A percentile compares a stretch with the other conserved stretches of the same genome.
These are phyloP conservation scores for Salvia splendens DNA, from an alignment of 257 asterid genomes.

Conservation along the genomic window DNA sequence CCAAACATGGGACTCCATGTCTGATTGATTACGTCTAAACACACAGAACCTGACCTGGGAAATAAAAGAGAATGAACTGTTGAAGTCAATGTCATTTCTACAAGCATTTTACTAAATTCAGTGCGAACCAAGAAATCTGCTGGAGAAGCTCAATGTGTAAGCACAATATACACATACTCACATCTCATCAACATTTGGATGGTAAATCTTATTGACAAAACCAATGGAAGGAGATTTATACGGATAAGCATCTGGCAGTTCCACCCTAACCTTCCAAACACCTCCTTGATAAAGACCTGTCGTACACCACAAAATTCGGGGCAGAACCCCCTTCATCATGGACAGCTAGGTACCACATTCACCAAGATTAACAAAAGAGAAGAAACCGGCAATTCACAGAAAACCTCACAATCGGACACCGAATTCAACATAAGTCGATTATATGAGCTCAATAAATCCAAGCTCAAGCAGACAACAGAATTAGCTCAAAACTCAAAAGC, in stretches of 20 bases:
- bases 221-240: slow-evolving; percentile 91
- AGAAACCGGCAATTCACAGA: not conserved
- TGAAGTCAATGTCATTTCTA: not conserved
- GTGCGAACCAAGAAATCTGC: not conserved
- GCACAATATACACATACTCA: slow-evolving; percentile 43
- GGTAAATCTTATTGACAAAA: slow-evolving; percentile 81
- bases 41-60: slow-evolving; percentile 90
- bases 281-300: slow-evolving; percentile 92
- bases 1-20: slow-evolving; percentile 99
- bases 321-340: slow-evolving; percentile 9
- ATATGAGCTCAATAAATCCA: slow-evolving; percentile 21
- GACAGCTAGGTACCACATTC: slow-evolving; percentile 24
- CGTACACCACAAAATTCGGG: slow-evolving; percentile 32
- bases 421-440: not conserved
- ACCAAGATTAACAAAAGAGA: not conserved
- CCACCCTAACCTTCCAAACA: slow-evolving; percentile 83
- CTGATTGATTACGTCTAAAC: slow-evolving; percentile 92
- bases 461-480: not conserved
- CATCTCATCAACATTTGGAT: slow-evolving; percentile 94
- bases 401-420: slow-evolving; percentile 2
- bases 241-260: slow-evolving; percentile 88
- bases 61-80: slow-evolving; percentile 2
- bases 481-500: slow-evolving; percentile 14
- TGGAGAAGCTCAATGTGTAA: slow-evolving; percentile 2
- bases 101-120: not conserved